A percentile compares a stretch with the other conserved stretches of the same genome.
phyloP scores from a whole-genome alignment of 495 filamentous ascomycete species.

The Penicillium angulare region DNA sequence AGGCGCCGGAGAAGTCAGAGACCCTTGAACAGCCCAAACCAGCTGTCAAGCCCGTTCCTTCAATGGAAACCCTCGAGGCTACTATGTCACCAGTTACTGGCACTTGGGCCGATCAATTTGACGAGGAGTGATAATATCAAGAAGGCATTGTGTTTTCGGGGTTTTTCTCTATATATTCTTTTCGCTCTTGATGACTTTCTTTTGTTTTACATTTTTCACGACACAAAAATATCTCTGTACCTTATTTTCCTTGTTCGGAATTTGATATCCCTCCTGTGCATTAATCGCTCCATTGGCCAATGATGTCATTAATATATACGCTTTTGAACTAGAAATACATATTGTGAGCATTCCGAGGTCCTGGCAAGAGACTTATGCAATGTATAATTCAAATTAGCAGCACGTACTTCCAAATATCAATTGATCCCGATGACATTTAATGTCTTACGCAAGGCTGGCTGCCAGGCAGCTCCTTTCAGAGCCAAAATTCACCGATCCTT shows the following conservation, averaged over 20 bases:
- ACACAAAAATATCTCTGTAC: constrained; percentile 6
- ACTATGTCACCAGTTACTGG: constrained; percentile 24
- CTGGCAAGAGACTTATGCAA: too few species aligned
- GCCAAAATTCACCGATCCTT: too few species aligned
- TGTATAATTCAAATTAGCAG: too few species aligned
- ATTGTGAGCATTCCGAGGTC: too few species aligned
- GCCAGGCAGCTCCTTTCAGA: too few species aligned
- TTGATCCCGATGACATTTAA: too few species aligned
- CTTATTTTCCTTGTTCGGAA: constrained; percentile 2
- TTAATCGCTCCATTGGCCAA: neutral
- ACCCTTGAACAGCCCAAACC: constrained; percentile 4
- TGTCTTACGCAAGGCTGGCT: too few species aligned
- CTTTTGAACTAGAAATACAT: too few species aligned
- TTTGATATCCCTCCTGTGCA: constrained; percentile 18
- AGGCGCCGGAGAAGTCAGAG: constrained; percentile 8
- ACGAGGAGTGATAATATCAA: constrained; percentile 17
- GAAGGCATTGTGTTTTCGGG: neutral
- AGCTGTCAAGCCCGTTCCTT: constrained; percentile 4
- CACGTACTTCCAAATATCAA: too few species aligned
- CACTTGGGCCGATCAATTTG: constrained; percentile 44
- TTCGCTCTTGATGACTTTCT: constrained; percentile 7
- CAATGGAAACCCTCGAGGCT: constrained; percentile 26
- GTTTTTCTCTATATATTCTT: constrained; percentile 1
- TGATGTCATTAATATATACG: neutral
- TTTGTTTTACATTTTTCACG: constrained; percentile 14